These are phyloP conservation scores for Peronospora destructor DNA, from an alignment of 352 stramenopile species.

Conservation along the genomic window DNA sequence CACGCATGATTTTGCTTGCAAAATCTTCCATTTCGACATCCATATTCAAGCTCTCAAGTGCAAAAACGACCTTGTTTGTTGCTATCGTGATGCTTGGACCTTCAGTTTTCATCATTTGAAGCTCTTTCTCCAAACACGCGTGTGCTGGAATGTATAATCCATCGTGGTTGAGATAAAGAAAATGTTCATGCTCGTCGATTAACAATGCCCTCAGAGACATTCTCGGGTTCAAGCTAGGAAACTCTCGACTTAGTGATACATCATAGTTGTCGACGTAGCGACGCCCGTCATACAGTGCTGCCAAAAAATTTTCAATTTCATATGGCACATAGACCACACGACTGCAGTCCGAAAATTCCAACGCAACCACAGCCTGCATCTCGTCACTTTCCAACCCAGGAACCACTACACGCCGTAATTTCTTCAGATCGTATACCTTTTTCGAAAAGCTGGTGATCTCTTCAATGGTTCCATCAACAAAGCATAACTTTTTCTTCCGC, in stretches of 20 bases:
- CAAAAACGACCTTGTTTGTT: slow-evolving; percentile 60
- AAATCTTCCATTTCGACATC: slow-evolving; percentile 67
- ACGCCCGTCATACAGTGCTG: slow-evolving; percentile 64
- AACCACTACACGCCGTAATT: slow-evolving; percentile 45
- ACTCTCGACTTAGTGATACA: slow-evolving; percentile 56
- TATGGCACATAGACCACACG: slow-evolving; percentile 53
- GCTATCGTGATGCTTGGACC: slow-evolving; percentile 31
- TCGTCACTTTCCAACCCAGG: slow-evolving; percentile 25
- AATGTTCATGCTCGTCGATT: slow-evolving; percentile 40
- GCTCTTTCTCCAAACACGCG: slow-evolving; percentile 43
- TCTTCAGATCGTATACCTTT: slow-evolving; percentile 53
- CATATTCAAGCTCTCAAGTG: slow-evolving; percentile 66
- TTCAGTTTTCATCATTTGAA: slow-evolving; percentile 51
- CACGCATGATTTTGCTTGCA: slow-evolving; percentile 33
- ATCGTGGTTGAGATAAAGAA: slow-evolving; percentile 55
- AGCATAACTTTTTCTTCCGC: slow-evolving; percentile 58
- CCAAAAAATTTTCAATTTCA: slow-evolving; percentile 53
- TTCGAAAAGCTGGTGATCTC: slow-evolving; percentile 41
- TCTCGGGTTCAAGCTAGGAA: slow-evolving; percentile 57
- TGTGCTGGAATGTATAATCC: slow-evolving; percentile 56
- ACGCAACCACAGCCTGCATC: slow-evolving; percentile 36
- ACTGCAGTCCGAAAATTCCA: slow-evolving; percentile 64
- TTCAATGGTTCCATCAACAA: slow-evolving; percentile 45
- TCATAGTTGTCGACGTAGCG: slow-evolving; percentile 51
- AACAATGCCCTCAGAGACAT: slow-evolving; percentile 50